These are phyloP conservation scores for Backusella mclennaniae DNA, from an alignment of 192 early-diverging fungal genomes.

Conservation along the genomic window DNA sequence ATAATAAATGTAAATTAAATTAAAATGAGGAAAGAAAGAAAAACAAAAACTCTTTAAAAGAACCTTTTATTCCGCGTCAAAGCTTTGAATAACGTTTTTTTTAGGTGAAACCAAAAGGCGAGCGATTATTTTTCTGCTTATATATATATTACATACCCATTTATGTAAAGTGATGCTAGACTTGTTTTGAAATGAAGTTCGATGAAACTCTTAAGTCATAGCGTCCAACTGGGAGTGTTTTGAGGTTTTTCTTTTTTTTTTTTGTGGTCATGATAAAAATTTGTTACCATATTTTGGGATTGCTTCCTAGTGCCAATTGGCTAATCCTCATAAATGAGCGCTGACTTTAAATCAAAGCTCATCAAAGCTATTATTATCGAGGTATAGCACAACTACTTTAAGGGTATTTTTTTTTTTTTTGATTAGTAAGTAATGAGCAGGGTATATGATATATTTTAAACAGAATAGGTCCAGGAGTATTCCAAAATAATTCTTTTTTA, in stretches of 20 bases:
- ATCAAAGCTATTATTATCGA: not conserved
- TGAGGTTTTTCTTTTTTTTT: not conserved
- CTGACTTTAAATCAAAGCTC: not conserved
- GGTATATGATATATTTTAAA: not conserved
- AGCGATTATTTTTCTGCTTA: not conserved
- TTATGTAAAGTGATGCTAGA: not conserved
- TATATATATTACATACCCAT: not conserved
- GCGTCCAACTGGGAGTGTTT: not conserved
- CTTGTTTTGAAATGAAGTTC: not conserved
- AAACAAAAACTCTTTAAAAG: not conserved
- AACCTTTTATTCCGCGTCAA: not conserved
- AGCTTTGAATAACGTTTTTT: not conserved
- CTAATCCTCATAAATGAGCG: not conserved
- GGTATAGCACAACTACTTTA: not conserved
- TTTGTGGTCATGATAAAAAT: not conserved
- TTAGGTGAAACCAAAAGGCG: not conserved
- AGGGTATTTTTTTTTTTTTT: not conserved
- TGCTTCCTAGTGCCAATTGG: not conserved
- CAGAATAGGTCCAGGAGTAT: not conserved
- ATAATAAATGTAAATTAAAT: not conserved
- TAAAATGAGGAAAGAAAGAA: not conserved
- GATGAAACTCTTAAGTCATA: not conserved
- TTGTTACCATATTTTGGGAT: conserved; percentile 3
- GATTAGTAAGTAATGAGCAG: not conserved
- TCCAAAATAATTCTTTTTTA: not conserved